Conservation (phyloP, 805 yeast species). For the Cyberlindnera veronae region DNA sequence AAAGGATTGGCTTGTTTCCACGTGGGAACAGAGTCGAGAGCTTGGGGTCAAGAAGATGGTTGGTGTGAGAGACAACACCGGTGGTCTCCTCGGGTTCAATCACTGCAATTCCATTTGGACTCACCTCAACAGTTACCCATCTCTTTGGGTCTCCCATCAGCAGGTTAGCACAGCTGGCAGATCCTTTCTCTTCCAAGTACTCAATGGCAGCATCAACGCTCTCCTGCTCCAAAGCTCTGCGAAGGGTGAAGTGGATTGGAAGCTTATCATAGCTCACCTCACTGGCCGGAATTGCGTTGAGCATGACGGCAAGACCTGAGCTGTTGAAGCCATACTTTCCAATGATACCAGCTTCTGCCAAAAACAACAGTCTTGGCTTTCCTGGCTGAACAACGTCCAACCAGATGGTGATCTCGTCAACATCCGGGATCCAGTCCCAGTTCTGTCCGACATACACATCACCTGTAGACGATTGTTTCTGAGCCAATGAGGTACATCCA, state of each 20-base stretch:
- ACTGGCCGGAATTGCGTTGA: constrained; percentile 25
- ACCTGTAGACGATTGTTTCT: constrained; percentile 24
- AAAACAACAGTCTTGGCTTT: constrained; percentile 25
- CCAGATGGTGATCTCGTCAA: constrained; percentile 23
- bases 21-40: constrained; percentile 9
- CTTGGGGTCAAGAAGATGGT: constrained; percentile 20
- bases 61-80: constrained; percentile 25
- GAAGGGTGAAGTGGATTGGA: constrained; percentile 36
- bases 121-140: constrained; percentile 22
- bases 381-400: constrained; percentile 24
- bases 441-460: constrained; percentile 33
- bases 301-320: constrained; percentile 20
- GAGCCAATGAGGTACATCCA: constrained; percentile 36
- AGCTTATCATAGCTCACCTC: constrained; percentile 28
- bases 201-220: constrained; percentile 18
- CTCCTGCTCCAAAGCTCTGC: constrained; percentile 31
- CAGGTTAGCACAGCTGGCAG: constrained; percentile 26
- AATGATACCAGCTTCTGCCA: constrained; percentile 29
- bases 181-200: constrained; percentile 16
- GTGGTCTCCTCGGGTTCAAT: constrained; percentile 13
- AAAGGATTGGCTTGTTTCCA: constrained; percentile 14
- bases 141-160: constrained; percentile 25
- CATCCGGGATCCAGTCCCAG: constrained; percentile 40
- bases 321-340: constrained; percentile 26
- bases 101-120: constrained; percentile 20